phyloP scores from a whole-genome alignment of 1,284 basidiomycete species.

The Apiotrichum veenhuisii region DNA sequence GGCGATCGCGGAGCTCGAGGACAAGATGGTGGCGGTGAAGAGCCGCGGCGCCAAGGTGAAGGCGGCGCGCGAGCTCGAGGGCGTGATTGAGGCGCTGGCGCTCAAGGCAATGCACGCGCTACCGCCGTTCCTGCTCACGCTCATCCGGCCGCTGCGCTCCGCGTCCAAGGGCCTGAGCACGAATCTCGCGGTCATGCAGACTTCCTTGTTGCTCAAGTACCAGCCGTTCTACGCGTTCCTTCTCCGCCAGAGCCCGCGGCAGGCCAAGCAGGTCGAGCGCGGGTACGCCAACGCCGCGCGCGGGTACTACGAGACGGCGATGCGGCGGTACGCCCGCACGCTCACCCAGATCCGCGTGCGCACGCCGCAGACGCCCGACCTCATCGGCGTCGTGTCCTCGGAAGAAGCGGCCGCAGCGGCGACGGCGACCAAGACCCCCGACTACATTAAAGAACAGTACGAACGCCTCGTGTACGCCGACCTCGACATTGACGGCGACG shows the following conservation, averaged over 20 bases:
- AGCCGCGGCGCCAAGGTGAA: conserved; percentile 65
- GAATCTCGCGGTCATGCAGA: conserved; percentile 90
- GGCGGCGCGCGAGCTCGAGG: conserved; percentile 73
- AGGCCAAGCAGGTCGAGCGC: conserved; percentile 84
- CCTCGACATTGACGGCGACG: conserved; percentile 64
- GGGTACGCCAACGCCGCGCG: conserved; percentile 80
- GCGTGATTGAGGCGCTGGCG: conserved; percentile 77
- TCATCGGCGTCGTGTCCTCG: conserved; percentile 36
- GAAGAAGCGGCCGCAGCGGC: conserved; percentile 30
- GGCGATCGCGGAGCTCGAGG: conserved; percentile 74
- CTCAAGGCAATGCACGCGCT: conserved; percentile 84
- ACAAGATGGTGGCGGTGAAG: conserved; percentile 64
- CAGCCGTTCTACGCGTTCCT: conserved; percentile 80
- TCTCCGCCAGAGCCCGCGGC: conserved; percentile 70
- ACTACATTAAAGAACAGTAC: conserved; percentile 49
- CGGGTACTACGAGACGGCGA: conserved; percentile 93
- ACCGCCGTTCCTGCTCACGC: conserved; percentile 75
- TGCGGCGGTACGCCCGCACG: conserved; percentile 81
- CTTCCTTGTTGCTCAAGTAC: conserved; percentile 80
- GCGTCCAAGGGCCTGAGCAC: conserved; percentile 63
- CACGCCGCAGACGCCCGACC: conserved; percentile 39
- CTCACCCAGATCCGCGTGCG: conserved; percentile 70
- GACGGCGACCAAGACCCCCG: conserved; percentile 31
- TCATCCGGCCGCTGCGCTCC: conserved; percentile 79
- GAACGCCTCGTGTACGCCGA: conserved; percentile 64